Evolutionary conservation across 192 early-diverging fungal species (phyloP).

Genomic region (Coemansia sp.): DNA sequence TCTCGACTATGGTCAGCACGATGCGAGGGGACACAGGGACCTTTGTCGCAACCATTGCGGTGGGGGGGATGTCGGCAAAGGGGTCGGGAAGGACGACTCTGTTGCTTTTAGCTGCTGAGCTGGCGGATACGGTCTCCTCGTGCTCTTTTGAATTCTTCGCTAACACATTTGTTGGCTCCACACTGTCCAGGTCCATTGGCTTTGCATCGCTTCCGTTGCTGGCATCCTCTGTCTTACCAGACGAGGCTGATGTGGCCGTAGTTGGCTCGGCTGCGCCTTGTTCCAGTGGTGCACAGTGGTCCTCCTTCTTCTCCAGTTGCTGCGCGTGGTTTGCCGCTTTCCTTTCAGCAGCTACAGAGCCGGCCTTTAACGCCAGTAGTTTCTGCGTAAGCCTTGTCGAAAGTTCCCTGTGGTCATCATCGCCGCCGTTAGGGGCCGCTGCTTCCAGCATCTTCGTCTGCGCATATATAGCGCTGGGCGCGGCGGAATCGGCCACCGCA

Average conservation of each 20-base stretch:
- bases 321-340: not conserved
- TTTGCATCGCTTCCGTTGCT: not conserved
- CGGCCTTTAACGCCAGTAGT: conserved; percentile 33
- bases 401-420: conserved; percentile 19
- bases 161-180: conserved; percentile 40
- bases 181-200: conserved; percentile 28
- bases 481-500: not conserved
- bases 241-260: not conserved
- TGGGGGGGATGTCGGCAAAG: conserved; percentile 46
- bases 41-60: conserved; percentile 53
- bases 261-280: not conserved
- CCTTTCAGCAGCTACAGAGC: not conserved
- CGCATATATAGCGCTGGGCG: not conserved
- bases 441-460: not conserved
- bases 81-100: conserved; percentile 49
- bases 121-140: conserved; percentile 23
- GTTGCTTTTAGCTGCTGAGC: conserved; percentile 4
- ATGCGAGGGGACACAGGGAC: conserved; percentile 47
- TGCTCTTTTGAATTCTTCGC: conserved; percentile 40
- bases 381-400: conserved; percentile 41
- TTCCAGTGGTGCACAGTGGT: not conserved
- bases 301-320: not conserved
- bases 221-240: not conserved
- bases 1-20: conserved; percentile 56
- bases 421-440: not conserved